Evolutionary conservation across 495 filamentous ascomycete species (phyloP).

Genomic region (Podospora appendiculata): DNA sequence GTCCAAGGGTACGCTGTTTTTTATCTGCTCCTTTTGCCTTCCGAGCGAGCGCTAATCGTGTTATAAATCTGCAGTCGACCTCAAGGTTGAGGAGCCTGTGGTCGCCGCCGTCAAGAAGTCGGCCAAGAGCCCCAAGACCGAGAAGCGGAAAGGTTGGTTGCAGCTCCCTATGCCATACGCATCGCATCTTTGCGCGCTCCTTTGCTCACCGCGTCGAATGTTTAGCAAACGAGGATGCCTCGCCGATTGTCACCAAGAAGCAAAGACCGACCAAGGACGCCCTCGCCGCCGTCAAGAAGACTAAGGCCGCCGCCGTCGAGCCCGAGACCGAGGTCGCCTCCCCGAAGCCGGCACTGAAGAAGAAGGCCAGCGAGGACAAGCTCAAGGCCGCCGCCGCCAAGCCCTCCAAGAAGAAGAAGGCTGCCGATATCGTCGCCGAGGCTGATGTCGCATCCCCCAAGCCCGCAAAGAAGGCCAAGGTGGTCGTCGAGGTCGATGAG

Average conservation of each 20-base stretch:
- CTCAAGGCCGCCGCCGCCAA: conserved; percentile 15
- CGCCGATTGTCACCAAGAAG: conserved; percentile 35
- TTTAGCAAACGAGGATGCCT: conserved; percentile 27
- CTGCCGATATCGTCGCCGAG: conserved; percentile 1
- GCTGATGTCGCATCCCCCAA: conserved; percentile 8
- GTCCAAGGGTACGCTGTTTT: conserved; percentile 54
- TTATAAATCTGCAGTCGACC: conserved; percentile 22
- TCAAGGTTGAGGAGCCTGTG: conserved; percentile 41
- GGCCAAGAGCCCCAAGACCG: conserved; percentile 20
- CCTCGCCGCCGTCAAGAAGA: conserved; percentile 1
- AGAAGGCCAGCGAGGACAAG: conserved; percentile 2
- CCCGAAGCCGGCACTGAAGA: not conserved
- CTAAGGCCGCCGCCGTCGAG: conserved; percentile 4
- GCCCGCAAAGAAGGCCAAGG: not conserved
- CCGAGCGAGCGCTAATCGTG: conserved; percentile 17
- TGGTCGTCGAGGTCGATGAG: not conserved
- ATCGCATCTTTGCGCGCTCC: not conserved
- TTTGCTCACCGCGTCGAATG: not conserved
- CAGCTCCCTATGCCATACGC: not conserved
- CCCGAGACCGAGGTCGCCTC: conserved; percentile 6
- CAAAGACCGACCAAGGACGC: conserved; percentile 17
- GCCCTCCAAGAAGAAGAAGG: conserved; percentile 10
- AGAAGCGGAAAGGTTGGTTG: conserved; percentile 45
- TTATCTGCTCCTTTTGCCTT: not conserved
- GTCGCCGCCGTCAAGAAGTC: conserved; percentile 39